These are phyloP conservation scores for Russula olivacea DNA, from an alignment of 768 basidiomycete species.

Conservation along the genomic window DNA sequence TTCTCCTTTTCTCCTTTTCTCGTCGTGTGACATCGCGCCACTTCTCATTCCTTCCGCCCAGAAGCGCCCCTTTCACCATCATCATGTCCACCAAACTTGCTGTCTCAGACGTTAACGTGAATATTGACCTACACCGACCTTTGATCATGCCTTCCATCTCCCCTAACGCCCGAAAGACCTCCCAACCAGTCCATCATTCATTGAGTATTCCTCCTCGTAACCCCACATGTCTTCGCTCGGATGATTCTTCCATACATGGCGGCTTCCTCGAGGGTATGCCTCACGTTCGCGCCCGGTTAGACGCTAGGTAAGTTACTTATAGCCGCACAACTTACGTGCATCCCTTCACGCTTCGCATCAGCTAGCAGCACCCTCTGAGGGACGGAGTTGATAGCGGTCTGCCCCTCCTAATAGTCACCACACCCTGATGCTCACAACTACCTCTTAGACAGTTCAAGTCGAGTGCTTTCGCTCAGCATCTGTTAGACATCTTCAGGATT, in stretches of 20 bases:
- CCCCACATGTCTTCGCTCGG: conserved; percentile 34
- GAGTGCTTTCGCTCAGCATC: conserved; percentile 44
- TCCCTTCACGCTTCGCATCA: conserved; percentile 13
- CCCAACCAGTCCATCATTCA: conserved; percentile 30
- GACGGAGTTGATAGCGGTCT: conserved; percentile 30
- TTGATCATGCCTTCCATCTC: conserved; percentile 10
- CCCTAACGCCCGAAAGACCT: not conserved
- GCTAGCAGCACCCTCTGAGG: conserved; percentile 15
- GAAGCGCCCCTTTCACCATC: not conserved
- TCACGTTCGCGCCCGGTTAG: conserved; percentile 49
- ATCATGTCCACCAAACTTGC: conserved; percentile 22
- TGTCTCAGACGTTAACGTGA: conserved; percentile 15
- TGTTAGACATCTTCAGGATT: conserved; percentile 50
- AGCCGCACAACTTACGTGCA: conserved; percentile 24
- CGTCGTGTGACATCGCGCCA: no score
- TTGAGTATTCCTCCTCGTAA: conserved; percentile 26
- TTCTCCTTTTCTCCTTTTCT: no score
- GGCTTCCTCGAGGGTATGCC: conserved; percentile 54
- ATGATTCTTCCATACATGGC: conserved; percentile 37
- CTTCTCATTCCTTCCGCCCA: not conserved
- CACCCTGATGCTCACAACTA: conserved; percentile 25
- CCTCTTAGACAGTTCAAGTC: conserved; percentile 58
- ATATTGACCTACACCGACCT: conserved; percentile 8
- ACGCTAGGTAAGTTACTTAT: conserved; percentile 58
- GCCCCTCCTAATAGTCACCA: conserved; percentile 34